phyloP scores from a whole-genome alignment of 257 asterid genomes.

The Solanum pinnatisectum region DNA sequence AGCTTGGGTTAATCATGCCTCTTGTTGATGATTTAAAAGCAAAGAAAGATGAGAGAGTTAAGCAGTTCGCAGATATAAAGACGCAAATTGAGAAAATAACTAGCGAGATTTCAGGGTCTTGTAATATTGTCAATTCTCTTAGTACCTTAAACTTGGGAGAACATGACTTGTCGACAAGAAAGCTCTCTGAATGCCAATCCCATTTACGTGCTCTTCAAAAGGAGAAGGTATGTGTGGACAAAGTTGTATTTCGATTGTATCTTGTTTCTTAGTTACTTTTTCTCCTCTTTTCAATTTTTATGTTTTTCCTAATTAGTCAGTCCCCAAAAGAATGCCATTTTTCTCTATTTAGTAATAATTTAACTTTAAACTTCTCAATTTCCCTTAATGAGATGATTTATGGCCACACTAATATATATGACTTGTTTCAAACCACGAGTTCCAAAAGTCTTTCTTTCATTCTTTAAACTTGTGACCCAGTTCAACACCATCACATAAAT shows the following conservation, averaged over 20 bases:
- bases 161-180: constrained; percentile 74
- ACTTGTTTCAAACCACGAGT: not conserved
- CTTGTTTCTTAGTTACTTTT: not conserved
- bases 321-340: not conserved
- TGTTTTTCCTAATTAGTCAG: not conserved
- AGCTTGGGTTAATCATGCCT: constrained; percentile 62
- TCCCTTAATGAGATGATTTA: not conserved
- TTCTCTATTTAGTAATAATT: not conserved
- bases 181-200: constrained; percentile 70
- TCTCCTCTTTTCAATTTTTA: not conserved
- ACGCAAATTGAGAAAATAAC: constrained; percentile 75
- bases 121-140: constrained; percentile 28
- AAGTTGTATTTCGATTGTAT: not conserved
- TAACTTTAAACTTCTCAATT: not conserved
- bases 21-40: constrained; percentile 64
- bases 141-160: constrained; percentile 44
- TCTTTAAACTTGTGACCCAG: not conserved
- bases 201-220: constrained; percentile 66
- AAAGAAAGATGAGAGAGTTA: constrained; percentile 67
- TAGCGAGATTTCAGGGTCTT: constrained; percentile 66
- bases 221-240: constrained; percentile 56
- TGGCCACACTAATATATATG: not conserved
- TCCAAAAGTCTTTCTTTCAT: not conserved
- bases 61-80: constrained; percentile 69
- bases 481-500: not conserved